phyloP scores from a whole-genome alignment of 768 basidiomycete genomes.

The Calocera viscosa region DNA sequence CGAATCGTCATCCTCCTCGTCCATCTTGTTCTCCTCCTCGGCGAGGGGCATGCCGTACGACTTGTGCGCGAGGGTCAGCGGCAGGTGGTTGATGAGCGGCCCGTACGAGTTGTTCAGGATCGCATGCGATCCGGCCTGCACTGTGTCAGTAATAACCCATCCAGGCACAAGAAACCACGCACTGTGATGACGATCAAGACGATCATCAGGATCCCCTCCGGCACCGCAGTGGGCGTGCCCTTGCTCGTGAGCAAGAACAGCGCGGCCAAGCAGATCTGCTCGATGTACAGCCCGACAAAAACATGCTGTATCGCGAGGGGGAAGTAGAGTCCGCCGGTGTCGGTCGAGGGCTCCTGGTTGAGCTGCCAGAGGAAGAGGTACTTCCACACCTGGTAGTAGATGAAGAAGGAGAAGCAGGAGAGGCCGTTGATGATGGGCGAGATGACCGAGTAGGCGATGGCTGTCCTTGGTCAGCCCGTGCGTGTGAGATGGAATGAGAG shows the following conservation, averaged over 20 bases:
- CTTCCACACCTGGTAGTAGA: slow-evolving; percentile 47
- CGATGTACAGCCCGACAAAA: slow-evolving; percentile 87
- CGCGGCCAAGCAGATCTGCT: slow-evolving; percentile 72
- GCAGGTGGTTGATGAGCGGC: slow-evolving; percentile 62
- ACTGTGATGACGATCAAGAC: slow-evolving; percentile 76
- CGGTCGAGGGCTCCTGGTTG: slow-evolving; percentile 52
- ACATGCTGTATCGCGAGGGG: slow-evolving; percentile 87
- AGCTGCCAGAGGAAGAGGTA: slow-evolving; percentile 74
- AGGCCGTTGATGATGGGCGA: slow-evolving; percentile 91
- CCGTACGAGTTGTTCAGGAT: slow-evolving; percentile 67
- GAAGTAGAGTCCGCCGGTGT: slow-evolving; percentile 92
- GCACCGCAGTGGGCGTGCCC: slow-evolving; percentile 42
- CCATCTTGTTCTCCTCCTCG: slow-evolving; percentile 7
- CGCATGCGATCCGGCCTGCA: slow-evolving; percentile 55
- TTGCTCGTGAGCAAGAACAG: slow-evolving; percentile 79
- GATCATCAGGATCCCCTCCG: slow-evolving; percentile 73
- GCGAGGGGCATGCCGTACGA: slow-evolving; percentile 33
- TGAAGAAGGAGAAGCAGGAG: slow-evolving; percentile 65
- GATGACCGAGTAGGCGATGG: slow-evolving; percentile 70
- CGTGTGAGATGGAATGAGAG: background rate
- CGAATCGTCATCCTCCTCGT: slow-evolving; percentile 11
- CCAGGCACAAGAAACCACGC: slow-evolving; percentile 23
- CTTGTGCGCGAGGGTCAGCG: slow-evolving; percentile 64
- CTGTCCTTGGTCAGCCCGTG: slow-evolving; percentile 24
- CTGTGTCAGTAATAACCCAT: background rate